Base-by-base conservation (phyloP, 805 yeast species). In the Danielia reshetovae region DNA sequence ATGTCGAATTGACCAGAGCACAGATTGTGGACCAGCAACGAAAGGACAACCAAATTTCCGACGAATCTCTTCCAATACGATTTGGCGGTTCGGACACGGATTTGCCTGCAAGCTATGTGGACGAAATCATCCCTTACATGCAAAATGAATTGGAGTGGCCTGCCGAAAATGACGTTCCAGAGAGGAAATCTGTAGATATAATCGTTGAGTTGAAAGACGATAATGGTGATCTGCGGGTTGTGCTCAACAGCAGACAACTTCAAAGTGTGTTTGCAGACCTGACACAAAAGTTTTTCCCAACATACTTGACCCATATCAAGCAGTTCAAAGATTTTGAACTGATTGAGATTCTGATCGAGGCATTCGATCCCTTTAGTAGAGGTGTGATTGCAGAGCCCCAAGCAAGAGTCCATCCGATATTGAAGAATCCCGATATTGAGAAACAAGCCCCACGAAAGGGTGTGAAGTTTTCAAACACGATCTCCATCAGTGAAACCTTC, bases 401-500 rank as follows among this genome's bases (percentile, higher is more conserved):
- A 10, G 11, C 13, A 8, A 13, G 13, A 10, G 18, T 18, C 22
- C 14, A 6, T 14, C 14, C 30, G 4, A 26, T 26, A 4, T 26
- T 27, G 27, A 26, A 19, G 14, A 11, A 27, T 12, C 15, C 11
- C 11, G 36, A 52, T 48, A 18, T 3, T 32, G 22, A 18, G 11
- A 28, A 14, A 15, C 29, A 35, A 9, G 34, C 76, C 70, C 12
- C 46, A 42, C 12, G 18, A 5, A 22, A 24, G 14, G 23, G 21
- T 5, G 49, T 45, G 24, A 36, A 27, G 28, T 79, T 79, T 46
- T 63, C 76, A 7, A 67, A 72, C 36, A 62, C 64, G 39, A 60
- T 77, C 23, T 61, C 49, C 31, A 63, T 76, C 29, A 72, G 72
- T 42, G 74, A 74, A 34, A 77, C 85, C 1, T 71, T 63, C 45